Evolutionary conservation across 331 rosid genomes (phyloP).

Genomic region (Rhamnella rubrinervis): DNA sequence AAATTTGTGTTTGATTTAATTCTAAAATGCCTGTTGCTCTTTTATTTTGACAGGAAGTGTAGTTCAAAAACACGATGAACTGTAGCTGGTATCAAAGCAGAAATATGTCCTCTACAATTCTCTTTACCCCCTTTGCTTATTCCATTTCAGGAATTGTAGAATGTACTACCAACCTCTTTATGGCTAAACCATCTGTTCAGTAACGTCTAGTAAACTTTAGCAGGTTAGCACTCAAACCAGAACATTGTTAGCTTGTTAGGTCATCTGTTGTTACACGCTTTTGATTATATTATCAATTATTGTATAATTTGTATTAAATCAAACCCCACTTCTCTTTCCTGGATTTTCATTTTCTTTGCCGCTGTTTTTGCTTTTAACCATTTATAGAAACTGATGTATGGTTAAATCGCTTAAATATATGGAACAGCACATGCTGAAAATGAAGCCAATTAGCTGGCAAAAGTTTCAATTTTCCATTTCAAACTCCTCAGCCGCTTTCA

Average conservation of each 20-base stretch:
- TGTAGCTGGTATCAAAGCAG: conserved; percentile 42
- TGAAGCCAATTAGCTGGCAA: background rate
- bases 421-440: background rate
- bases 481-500: too few species aligned
- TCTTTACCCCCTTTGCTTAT: background rate
- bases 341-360: background rate
- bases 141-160: background rate
- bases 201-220: conserved; percentile 2
- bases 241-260: background rate
- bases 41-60: conserved; percentile 46
- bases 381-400: background rate
- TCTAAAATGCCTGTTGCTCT: background rate
- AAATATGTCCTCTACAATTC: background rate
- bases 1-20: background rate
- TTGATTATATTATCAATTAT: too few species aligned
- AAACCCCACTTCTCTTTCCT: background rate
- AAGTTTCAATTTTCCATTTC: background rate
- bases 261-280: too few species aligned
- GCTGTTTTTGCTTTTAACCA: background rate
- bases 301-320: background rate
- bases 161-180: background rate
- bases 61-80: conserved; percentile 60
- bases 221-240: background rate
- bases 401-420: background rate
- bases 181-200: conserved; percentile 5